These are phyloP conservation scores for Tuber umbilicatum DNA, from an alignment of 495 filamentous ascomycete species.

Conservation along the genomic window DNA sequence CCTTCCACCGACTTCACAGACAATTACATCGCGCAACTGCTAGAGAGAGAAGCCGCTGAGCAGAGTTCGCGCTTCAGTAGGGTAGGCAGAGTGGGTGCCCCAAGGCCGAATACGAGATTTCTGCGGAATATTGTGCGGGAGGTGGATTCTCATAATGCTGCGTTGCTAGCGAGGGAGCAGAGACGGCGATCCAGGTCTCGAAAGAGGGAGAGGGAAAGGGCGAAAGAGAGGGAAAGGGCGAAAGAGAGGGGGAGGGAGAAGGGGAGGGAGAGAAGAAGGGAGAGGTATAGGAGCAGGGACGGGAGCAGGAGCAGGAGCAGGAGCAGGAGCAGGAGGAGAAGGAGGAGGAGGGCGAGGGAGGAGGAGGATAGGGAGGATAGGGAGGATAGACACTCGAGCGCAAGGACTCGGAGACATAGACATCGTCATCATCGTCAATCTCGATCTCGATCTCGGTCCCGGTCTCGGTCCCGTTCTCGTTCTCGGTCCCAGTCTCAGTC, in stretches of 20 bases:
- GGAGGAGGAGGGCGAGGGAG: conserved; percentile 37
- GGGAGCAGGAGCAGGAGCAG: conserved; percentile 25
- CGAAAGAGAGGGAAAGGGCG: not conserved
- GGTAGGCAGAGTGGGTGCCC: conserved; percentile 35
- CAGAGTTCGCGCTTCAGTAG: conserved; percentile 53
- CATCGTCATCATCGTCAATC: conserved; percentile 19
- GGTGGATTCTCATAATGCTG: conserved; percentile 82
- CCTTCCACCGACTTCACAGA: conserved; percentile 49
- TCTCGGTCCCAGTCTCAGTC: not conserved
- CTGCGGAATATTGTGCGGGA: conserved; percentile 81
- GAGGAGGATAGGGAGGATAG: not conserved
- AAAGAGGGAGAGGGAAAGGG: conserved; percentile 7
- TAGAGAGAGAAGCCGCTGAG: conserved; percentile 66
- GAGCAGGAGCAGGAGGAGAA: conserved; percentile 23
- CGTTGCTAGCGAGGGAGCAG: conserved; percentile 60
- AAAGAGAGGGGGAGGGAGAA: not conserved
- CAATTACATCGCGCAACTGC: conserved; percentile 65
- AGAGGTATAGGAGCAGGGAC: conserved; percentile 13
- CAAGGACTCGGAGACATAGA: not conserved
- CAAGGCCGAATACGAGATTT: conserved; percentile 87
- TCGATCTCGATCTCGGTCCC: not conserved
- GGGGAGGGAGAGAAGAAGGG: not conserved
- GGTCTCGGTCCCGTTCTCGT: not conserved
- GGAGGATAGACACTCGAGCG: conserved; percentile 5
- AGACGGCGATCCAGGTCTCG: not conserved